phyloP scores from a whole-genome alignment of 1,284 basidiomycete species.

The Leccinum fallax region DNA sequence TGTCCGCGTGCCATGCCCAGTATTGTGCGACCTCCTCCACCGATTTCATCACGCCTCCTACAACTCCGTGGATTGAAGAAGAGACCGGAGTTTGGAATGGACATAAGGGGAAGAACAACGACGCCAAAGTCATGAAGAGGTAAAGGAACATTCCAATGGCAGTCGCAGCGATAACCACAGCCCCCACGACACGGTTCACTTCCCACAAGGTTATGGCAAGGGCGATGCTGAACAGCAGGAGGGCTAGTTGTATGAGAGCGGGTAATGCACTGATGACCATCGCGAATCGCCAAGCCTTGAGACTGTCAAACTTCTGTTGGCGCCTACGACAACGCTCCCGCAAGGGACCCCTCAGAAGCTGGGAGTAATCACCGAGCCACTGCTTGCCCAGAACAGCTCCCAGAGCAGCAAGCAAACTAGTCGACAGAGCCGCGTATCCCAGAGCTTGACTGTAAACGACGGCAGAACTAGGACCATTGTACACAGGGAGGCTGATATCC shows the following conservation, averaged over 20 bases:
- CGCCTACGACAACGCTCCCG: conserved; percentile 16
- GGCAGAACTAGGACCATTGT: conserved; percentile 12
- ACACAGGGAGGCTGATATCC: conserved; percentile 7
- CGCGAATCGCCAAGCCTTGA: conserved; percentile 16
- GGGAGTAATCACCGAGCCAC: conserved; percentile 15
- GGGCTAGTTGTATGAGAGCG: conserved; percentile 17
- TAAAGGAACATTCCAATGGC: conserved; percentile 14
- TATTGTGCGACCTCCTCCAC: conserved; percentile 9
- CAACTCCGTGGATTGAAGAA: conserved; percentile 3
- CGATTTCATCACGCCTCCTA: conserved; percentile 3
- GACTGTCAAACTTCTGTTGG: conserved; percentile 20
- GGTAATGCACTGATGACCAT: conserved; percentile 13
- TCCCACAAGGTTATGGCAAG: conserved; percentile 16
- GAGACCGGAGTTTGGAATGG: conserved; percentile 20
- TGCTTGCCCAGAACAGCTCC: conserved; percentile 21
- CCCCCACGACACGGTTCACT: conserved; percentile 9
- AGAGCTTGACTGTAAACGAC: conserved; percentile 15
- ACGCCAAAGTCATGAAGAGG: conserved; percentile 14
- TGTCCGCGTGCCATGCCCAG: conserved; percentile 8
- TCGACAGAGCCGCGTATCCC: conserved; percentile 15
- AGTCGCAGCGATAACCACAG: conserved; percentile 8
- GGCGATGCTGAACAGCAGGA: conserved; percentile 13
- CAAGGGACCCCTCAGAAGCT: conserved; percentile 1
- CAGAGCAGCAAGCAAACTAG: conserved; percentile 20
- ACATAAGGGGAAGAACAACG: conserved; percentile 14